phyloP scores from a whole-genome alignment of 495 filamentous ascomycete species.

The Cudoniella acicularis region DNA sequence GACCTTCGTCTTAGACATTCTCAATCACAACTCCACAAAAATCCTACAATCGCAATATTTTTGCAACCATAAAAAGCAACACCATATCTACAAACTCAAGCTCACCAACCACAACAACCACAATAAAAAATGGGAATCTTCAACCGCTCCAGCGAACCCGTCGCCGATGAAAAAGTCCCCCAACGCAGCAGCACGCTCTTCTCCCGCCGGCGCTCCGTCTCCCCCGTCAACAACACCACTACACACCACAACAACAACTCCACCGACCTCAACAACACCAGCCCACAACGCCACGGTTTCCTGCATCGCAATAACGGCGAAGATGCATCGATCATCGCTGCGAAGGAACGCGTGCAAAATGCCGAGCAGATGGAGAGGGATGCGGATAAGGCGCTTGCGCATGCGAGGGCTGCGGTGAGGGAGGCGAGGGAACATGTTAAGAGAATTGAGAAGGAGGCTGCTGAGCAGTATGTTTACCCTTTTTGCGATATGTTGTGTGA shows the following conservation, averaged over 20 bases:
- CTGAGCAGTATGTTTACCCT: conserved; percentile 47
- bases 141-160: conserved; percentile 5
- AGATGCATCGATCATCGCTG: conserved; percentile 55
- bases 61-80: too few relatives aligned
- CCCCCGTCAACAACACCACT: conserved; percentile 30
- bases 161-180: conserved; percentile 6
- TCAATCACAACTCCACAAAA: too few relatives aligned
- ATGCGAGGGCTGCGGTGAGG: conserved; percentile 51
- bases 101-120: too few relatives aligned
- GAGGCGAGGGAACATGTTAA: conserved; percentile 61
- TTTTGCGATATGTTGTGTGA: too few relatives aligned
- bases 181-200: conserved; percentile 42
- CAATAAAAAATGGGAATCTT: not conserved
- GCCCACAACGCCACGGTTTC: conserved; percentile 8
- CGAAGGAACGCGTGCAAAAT: conserved; percentile 51
- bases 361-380: conserved; percentile 60
- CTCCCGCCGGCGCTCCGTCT: conserved; percentile 38
- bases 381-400: conserved; percentile 56
- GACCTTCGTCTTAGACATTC: too few relatives aligned
- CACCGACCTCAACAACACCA: conserved; percentile 5
- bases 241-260: conserved; percentile 30
- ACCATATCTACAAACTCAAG: too few relatives aligned
- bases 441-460: conserved; percentile 58
- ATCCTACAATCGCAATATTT: too few relatives aligned
- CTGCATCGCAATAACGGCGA: conserved; percentile 32